These are phyloP conservation scores for Coemansia reversa DNA, from an alignment of 192 early-diverging fungal genomes.

Conservation along the genomic window DNA sequence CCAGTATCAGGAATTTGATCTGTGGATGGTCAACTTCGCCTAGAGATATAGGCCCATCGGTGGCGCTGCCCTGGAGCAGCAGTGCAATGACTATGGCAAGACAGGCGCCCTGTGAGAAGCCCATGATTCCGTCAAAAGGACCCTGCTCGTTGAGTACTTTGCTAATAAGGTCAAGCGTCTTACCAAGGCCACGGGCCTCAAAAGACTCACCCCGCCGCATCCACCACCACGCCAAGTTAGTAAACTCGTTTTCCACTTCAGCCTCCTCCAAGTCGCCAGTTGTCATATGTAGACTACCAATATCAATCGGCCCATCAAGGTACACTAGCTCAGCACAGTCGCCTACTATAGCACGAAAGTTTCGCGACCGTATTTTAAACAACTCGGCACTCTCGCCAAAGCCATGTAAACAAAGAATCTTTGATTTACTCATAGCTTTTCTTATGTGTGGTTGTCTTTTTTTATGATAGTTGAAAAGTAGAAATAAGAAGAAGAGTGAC, in stretches of 20 bases:
- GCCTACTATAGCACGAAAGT: slow-evolving; percentile 30
- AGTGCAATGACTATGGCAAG: slow-evolving; percentile 25
- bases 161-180: slow-evolving; percentile 20
- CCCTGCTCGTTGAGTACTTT: slow-evolving; percentile 41
- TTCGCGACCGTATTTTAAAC: slow-evolving; percentile 40
- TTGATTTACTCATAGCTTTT: slow-evolving; percentile 30
- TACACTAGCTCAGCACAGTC: slow-evolving; percentile 44
- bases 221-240: slow-evolving; percentile 53
- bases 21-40: slow-evolving; percentile 33
- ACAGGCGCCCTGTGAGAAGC: slow-evolving; percentile 50
- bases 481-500: not conserved
- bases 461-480: not conserved
- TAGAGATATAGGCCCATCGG: slow-evolving; percentile 17
- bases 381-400: slow-evolving; percentile 48
- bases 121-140: slow-evolving; percentile 49
- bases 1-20: slow-evolving; percentile 40
- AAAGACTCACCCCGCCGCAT: slow-evolving; percentile 26
- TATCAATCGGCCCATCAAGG: slow-evolving; percentile 35
- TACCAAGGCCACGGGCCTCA: slow-evolving; percentile 36
- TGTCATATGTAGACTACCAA: slow-evolving; percentile 36
- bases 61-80: slow-evolving; percentile 16
- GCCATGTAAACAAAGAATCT: slow-evolving; percentile 51
- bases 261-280: slow-evolving; percentile 14
- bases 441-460: too few species aligned
- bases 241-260: slow-evolving; percentile 21